Conservation (phyloP, 2,329 filamentous ascomycete genomes). For the Fusarium sororula region DNA sequence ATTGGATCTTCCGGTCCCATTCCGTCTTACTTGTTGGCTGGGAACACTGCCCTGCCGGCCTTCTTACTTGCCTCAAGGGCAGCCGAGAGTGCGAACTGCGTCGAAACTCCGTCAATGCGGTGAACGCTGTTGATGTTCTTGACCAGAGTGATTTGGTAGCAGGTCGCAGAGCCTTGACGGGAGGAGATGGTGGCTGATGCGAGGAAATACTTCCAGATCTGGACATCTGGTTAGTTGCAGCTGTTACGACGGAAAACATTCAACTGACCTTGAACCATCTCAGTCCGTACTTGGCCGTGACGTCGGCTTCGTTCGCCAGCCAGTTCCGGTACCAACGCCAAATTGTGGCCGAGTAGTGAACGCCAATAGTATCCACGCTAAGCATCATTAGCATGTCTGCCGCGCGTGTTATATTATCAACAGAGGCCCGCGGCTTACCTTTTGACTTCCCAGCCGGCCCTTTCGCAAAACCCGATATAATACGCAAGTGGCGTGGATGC, state of each 20-base stretch:
- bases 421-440: slow-evolving; percentile 39
- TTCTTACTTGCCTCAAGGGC: background rate
- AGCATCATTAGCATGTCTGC: background rate
- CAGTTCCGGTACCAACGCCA: background rate
- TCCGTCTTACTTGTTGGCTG: background rate
- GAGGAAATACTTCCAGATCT: background rate
- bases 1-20: background rate
- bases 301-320: background rate
- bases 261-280: background rate
- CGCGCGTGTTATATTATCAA: background rate
- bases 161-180: background rate
- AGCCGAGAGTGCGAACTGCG: background rate
- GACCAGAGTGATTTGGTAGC: background rate
- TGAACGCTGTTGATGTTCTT: background rate
- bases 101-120: background rate
- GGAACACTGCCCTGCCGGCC: background rate
- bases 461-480: slow-evolving; percentile 83
- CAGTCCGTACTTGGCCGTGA: background rate
- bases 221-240: background rate
- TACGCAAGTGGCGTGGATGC: slow-evolving; percentile 89
- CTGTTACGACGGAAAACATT: background rate
- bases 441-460: slow-evolving; percentile 75
- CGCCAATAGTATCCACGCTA: background rate
- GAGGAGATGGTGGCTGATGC: background rate
- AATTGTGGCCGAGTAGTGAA: background rate